These are phyloP conservation scores for Colletotrichum sansevieriae DNA, from an alignment of 2,329 filamentous ascomycete species.

Conservation along the genomic window DNA sequence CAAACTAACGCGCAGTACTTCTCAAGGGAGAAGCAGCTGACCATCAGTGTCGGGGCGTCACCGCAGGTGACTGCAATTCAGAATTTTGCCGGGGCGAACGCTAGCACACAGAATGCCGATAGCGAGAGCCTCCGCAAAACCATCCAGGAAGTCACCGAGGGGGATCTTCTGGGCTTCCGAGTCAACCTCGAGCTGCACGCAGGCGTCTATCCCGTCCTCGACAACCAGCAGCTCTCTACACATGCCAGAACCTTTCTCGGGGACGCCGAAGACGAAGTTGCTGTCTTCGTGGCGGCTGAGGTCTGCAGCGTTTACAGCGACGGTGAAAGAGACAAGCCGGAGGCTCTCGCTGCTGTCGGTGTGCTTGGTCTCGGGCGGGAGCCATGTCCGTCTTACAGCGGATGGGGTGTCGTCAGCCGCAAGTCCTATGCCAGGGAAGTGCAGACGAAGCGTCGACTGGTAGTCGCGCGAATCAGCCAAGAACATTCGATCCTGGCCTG, in stretches of 20 bases:
- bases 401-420: conserved; percentile 70
- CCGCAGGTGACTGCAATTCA: conserved; percentile 49
- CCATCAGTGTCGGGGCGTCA: conserved; percentile 51
- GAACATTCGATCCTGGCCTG: conserved; percentile 73
- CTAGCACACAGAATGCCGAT: neutral
- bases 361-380: conserved; percentile 71
- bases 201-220: conserved; percentile 74
- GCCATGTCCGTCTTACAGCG: conserved; percentile 69
- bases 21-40: conserved; percentile 39
- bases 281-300: conserved; percentile 69
- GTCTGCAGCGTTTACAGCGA: conserved; percentile 70
- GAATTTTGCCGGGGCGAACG: conserved; percentile 41
- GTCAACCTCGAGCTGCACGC: conserved; percentile 70
- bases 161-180: neutral
- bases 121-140: conserved; percentile 9
- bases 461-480: conserved; percentile 73
- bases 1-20: conserved; percentile 40
- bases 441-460: conserved; percentile 52
- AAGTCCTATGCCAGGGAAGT: conserved; percentile 23
- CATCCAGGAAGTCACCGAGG: conserved; percentile 7
- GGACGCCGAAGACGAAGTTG: conserved; percentile 60
- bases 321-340: conserved; percentile 50
- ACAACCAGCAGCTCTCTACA: conserved; percentile 75
- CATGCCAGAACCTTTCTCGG: conserved; percentile 51
- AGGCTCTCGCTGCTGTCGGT: conserved; percentile 71